Percentiles rank a stretch among this genome's conserved stretches.
Evolutionary conservation across 768 basidiomycete genomes (phyloP).

Genomic region (Kwoniella dendrophila): DNA sequence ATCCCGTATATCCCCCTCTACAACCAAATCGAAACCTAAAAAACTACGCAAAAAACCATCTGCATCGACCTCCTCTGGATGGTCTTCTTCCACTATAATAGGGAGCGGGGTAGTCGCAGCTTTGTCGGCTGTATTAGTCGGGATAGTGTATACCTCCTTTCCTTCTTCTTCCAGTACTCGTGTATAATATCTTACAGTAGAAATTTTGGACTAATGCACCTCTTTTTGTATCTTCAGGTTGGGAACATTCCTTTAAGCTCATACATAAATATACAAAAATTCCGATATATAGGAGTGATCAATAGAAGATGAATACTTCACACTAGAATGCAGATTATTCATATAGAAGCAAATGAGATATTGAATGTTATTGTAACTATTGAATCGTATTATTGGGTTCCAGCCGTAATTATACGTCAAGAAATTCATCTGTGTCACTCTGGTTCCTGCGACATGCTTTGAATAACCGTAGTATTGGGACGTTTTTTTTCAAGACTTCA

Average conservation of each 20-base stretch:
- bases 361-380: not conserved
- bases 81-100: conserved; percentile 28
- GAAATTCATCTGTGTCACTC: no score
- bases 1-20: conserved; percentile 10
- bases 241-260: conserved; percentile 47
- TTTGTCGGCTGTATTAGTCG: conserved; percentile 50
- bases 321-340: no score
- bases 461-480: no score
- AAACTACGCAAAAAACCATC: conserved; percentile 15
- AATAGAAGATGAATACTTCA: not conserved
- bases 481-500: no score
- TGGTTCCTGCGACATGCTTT: no score
- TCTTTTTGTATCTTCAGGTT: conserved; percentile 38
- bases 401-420: no score
- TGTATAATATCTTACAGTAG: not conserved
- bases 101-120: conserved; percentile 42
- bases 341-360: not conserved
- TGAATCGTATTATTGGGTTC: no score
- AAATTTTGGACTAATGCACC: conserved; percentile 76
- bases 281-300: not conserved
- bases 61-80: not conserved
- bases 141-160: conserved; percentile 48
- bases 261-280: not conserved
- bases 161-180: conserved; percentile 5
- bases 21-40: conserved; percentile 15